Evolutionary conservation across 1,284 basidiomycete genomes (phyloP), one percentile per base, ranked within the genome.

Genomic region (Athelia sp.): DNA sequence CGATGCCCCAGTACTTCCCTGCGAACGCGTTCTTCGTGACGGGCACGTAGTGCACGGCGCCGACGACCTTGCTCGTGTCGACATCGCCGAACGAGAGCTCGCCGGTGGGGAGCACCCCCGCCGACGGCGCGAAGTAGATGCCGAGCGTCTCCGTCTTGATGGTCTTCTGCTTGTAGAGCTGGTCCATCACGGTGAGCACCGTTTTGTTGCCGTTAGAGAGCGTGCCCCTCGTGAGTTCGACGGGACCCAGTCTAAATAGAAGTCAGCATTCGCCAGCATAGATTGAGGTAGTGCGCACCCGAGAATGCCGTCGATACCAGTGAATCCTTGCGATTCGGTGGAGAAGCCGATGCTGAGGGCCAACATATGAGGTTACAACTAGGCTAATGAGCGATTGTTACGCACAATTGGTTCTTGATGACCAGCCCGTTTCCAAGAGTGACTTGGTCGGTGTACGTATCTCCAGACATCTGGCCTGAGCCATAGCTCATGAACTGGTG

Each of bases 401-500:
- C 36, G 6, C 19, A 40, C 36, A 21, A 40, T 52, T 76, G 74
- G 11, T 64, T 58, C 43, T 57, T 45, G 48, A 73, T 71, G n/a
- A 66, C 58, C 23, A 72, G 63, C 2, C 23, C 48, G 1, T 55
- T 3, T 14, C 47, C 63, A 46, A 73, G 55, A 23, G 64, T 54
- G 42, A 73, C 70, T 46, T 55, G 57, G 55, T 66, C 62, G 48
- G 62, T 68, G 43, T 67, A 70, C 56, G 71, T 67, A 40, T 58
- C 54, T 50, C 75, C 74, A 14, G 61, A 64, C 63, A 77, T 73
- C n/a, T 54, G 59, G 15, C 75, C 78, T 4, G 72, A 71, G 18
- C 75, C 76, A 54, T 79, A 79, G 26, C 62, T 60, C 31, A 76
- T 70, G 21, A 62, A 67, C 75, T 78, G 45, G 3, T 14, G 32